Evolutionary conservation across 345 rosid species (phyloP), one percentile per base, ranked within the genome.

Genomic region (Iberis pinnata): DNA sequence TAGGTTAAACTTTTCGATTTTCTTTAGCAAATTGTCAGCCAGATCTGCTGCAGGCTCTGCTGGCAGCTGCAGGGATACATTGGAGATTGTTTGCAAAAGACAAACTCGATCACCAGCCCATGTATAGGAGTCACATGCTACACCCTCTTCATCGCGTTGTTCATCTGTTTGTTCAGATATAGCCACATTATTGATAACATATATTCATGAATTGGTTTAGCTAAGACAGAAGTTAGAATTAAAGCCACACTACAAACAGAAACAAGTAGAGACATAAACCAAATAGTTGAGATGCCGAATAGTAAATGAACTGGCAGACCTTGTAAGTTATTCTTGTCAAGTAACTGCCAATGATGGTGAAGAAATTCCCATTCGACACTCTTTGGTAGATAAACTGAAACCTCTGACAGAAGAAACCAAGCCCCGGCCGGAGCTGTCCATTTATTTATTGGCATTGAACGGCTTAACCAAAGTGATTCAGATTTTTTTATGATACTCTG

Each of bases 361-460:
- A 92, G 96, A 65, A 92, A 88, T 58, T 85, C 89, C 98, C 98
- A 92, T 19, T 81, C 88, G 63, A 80, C 77, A 37, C 95, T 72
- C 64, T 77, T 77, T 47, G 88, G 62, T 58, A 88, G 86, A 66
- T 66, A 76, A 38, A 64, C 63, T 12, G 96, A 88, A 59, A 88
- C 82, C 78, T 84, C 96, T 16, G 96, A 81, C n/a, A 92, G 78
- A 74, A 92, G 96, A 68, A 92, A 66, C 98, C 98, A 88, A 60
- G 93, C 84, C 70, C 98, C 98, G 35, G 81, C 66, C 58, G 96
- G 95, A 22, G 96, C 96, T 31, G 88, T 80, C 98, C 98, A 88
- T 72, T 78, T 82, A 43, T 80, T 77, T 11, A 84, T 80, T 2
- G 95, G 80, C 87, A 68, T 55, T 27, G 81, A 83, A 29, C 71